Conservation (phyloP, 164 flowering plant genomes). For the grape (Vitis vinifera) region ASM3070453v1 NC_081812.1:21019001-21019500, state of each 20-base stretch:
- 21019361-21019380: no score
- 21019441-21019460: not conserved
- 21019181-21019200: slow-evolving; percentile 95
- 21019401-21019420: no score
- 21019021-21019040: not conserved
- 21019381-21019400: no score
- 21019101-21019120: not conserved
- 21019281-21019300: no score
- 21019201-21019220: slow-evolving; percentile 98
- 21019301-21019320: not conserved
- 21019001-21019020: not conserved
- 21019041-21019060: not conserved
- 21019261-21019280: no score
- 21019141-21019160: slow-evolving; percentile 65
- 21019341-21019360: no score
- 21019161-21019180: slow-evolving; percentile 95
- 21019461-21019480: not conserved
- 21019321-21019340: not conserved
- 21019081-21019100: not conserved
- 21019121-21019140: not conserved
- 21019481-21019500: slow-evolving; percentile 92
- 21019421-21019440: no score
- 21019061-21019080: not conserved
- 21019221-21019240: slow-evolving; percentile 92
- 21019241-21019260: slow-evolving; percentile 6